Evolutionary conservation across 1,139 yeast genomes (phyloP), one percentile per base, ranked within the genome.

Genomic region (Taphrina populina): DNA sequence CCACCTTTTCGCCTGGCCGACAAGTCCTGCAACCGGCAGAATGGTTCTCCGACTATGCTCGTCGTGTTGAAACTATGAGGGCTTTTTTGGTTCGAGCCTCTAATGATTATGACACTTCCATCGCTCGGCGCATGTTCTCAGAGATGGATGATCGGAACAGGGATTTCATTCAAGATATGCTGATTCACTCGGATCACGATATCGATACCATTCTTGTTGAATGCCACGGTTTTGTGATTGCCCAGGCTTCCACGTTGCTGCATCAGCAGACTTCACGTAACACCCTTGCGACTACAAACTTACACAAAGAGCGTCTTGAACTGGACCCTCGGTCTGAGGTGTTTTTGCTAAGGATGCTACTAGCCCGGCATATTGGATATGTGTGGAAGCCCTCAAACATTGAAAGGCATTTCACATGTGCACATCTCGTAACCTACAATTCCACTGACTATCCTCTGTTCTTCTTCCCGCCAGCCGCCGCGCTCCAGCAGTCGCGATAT

Each of bases 281-380:
- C 7, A 27, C 11, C 8, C n/a, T n/a, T n/a, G n/a, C n/a, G n/a
- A n/a, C n/a, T n/a, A n/a, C n/a, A n/a, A n/a, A 33, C 6, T n/a
- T 8, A 33, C 36, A 33, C 17, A 7, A 33, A 7, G 36, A 20
- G 2, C 29, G 47, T 5, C 29, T 43, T 17, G 34, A 30, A 10
- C 15, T 17, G 7, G 54, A 49, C 19, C 46, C 54, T 13, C 43
- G 54, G n/a, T 49, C 54, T 1, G 54, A 49, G 23, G 11, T 30
- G 4, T 32, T 30, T 39, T 46, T 49, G 13, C 21, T 24, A 11
- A 37, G 46, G 4, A 39, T 49, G 46, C 33, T 49, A 2, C 30
- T 37, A 19, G 34, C 46, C 15, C 32, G 54, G 11, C 40, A 33
- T 26, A 33, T 33, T 3, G 52, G 40, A 11, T 45, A 30, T 23